Base-by-base conservation (phyloP, 257 asterid genomes). In the Phtheirospermum japonicum region DNA sequence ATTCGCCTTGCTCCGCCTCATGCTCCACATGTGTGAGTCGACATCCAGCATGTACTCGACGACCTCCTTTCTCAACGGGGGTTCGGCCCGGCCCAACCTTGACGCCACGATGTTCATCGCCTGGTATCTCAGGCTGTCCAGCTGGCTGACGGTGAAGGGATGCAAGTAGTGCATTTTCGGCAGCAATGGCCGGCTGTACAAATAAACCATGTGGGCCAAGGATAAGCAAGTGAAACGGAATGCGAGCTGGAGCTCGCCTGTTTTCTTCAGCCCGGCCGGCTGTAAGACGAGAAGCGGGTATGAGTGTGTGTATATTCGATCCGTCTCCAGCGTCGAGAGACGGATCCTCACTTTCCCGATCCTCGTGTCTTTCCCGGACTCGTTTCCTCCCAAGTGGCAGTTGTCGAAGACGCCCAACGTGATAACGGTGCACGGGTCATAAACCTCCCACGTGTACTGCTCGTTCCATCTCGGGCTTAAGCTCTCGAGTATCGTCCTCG, bases 1-100 rank as follows among this genome's bases (percentile, higher is more conserved):
- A 52, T 88, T 88, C 5, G 96, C 96, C 68, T 88, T 88, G 82
- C 96, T 88, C 63, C 88, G 77, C 62, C 96, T 71, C 96, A 88
- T 83, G 86, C 96, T 88, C 96, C 96, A 88, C 90, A 88, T 85
- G 57, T 88, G 95, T 4, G 95, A 83, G 64, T 85, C 96, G 2
- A 78, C 89, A 30, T 88, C 96, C 42, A 88, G 73, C 96, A 88
- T 88, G 85, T 80, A 85, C 37, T 88, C 96, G 28, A 88, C 94
- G 0, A 88, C 95, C 71, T 88, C 96, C 69, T 79, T 88, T 23
- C 78, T 63, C 48, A 88, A 53, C 11, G 95, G 96, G 5, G 96
- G 96, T 70, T 88, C 96, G 0, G 96, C 96, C 45, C 95, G 65
- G 9, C 86, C 83, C 2, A 87, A 67, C 73, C 96, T 77, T n/a